A percentile compares a stretch with the other conserved stretches of the same genome.
Conservation (phyloP, 2,329 filamentous ascomycete genomes). For the Aspergillus brasiliensis region DNA sequence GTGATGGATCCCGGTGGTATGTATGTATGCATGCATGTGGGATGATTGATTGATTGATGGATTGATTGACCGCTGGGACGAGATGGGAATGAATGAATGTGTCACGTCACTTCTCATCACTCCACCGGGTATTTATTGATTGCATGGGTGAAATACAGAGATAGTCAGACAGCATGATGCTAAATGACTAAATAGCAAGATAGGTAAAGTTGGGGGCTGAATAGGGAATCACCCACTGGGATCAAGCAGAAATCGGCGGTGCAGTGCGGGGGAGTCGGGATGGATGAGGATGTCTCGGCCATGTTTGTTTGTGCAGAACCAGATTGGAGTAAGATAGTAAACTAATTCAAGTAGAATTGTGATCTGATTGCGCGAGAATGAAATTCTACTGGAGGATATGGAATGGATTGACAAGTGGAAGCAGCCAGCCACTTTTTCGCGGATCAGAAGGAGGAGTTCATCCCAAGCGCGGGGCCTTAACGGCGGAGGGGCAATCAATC, state of each 20-base stretch:
- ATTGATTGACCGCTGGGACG: too few species aligned
- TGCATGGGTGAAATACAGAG: neutral
- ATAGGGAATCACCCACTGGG: conserved; percentile 57
- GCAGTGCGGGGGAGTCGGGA: conserved; percentile 69
- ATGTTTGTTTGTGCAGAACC: conserved; percentile 14
- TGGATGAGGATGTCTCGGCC: conserved; percentile 26
- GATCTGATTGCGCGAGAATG: neutral
- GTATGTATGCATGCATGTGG: neutral
- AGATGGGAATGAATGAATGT: too few species aligned
- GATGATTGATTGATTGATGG: neutral
- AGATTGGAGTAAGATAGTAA: neutral
- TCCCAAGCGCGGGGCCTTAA: neutral
- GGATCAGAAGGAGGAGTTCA: too few species aligned
- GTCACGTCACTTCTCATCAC: too few species aligned
- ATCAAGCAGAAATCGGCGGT: conserved; percentile 92
- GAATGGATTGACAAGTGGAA: too few species aligned
- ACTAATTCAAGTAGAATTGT: neutral
- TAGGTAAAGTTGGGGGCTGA: neutral
- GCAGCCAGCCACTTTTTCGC: neutral
- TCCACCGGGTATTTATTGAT: neutral
- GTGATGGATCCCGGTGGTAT: neutral
- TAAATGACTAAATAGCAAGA: neutral
- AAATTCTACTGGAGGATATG: neutral
- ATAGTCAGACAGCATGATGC: neutral
- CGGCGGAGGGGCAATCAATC: neutral